Evolutionary conservation across 2,329 filamentous ascomycete genomes (phyloP).

Genomic region (Calonectria honghensis): DNA sequence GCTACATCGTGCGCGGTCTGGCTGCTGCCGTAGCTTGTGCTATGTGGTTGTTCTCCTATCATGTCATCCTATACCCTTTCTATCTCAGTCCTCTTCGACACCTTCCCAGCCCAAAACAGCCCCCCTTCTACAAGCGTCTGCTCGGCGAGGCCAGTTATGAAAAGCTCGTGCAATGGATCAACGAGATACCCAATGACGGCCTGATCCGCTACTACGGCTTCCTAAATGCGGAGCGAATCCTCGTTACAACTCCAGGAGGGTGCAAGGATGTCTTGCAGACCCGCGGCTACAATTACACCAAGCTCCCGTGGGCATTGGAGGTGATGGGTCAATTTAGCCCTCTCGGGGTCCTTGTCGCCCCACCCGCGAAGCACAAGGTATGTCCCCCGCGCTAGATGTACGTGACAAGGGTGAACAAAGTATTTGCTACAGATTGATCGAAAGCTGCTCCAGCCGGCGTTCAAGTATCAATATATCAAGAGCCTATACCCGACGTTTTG

Average conservation of each 20-base stretch:
- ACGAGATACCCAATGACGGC: conserved; percentile 37
- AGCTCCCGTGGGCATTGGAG: conserved; percentile 42
- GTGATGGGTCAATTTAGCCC: conserved; percentile 40
- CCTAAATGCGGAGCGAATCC: conserved; percentile 29
- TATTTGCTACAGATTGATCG: conserved; percentile 32
- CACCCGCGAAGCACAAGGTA: conserved; percentile 38
- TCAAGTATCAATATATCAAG: conserved; percentile 37
- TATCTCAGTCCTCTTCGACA: conserved; percentile 43
- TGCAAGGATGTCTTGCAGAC: conserved; percentile 35
- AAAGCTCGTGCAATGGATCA: conserved; percentile 39
- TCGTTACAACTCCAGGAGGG: conserved; percentile 29
- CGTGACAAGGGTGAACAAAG: neutral
- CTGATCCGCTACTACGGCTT: conserved; percentile 37
- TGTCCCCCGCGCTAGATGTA: neutral
- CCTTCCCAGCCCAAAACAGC: conserved; percentile 37
- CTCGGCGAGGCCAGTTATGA: conserved; percentile 36
- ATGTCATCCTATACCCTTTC: conserved; percentile 38
- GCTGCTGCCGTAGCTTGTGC: conserved; percentile 70
- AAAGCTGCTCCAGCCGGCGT: conserved; percentile 39
- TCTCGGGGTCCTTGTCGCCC: conserved; percentile 39
- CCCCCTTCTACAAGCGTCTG: conserved; percentile 26
- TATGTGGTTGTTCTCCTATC: conserved; percentile 58
- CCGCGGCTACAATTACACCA: conserved; percentile 40
- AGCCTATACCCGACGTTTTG: conserved; percentile 29
- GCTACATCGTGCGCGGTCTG: conserved; percentile 74